phyloP scores from a whole-genome alignment of 306 rosid genomes.

The Dryas octopetala region DNA sequence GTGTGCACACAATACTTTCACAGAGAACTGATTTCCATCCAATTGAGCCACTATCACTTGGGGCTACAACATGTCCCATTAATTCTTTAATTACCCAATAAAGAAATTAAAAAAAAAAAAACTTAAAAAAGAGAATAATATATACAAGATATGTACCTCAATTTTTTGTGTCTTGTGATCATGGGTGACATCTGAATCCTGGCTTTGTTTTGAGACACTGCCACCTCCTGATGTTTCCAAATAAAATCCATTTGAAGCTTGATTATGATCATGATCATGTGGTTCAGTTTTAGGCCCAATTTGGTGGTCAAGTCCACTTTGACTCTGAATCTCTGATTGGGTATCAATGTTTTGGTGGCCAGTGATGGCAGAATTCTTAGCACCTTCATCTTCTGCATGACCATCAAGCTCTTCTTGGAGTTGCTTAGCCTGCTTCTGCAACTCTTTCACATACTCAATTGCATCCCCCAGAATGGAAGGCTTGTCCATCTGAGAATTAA shows the following conservation, averaged over 20 bases:
- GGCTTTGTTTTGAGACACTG: conserved; percentile 42
- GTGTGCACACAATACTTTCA: conserved; percentile 84
- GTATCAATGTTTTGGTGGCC: conserved; percentile 20
- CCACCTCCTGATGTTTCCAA: conserved; percentile 42
- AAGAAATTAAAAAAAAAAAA: background rate
- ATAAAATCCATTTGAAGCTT: conserved; percentile 40
- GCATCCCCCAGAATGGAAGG: conserved; percentile 86
- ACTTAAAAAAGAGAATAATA: background rate
- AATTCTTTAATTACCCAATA: background rate
- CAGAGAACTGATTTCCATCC: conserved; percentile 76
- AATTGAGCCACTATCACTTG: conserved; percentile 87
- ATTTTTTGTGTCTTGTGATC: conserved; percentile 72
- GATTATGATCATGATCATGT: conserved; percentile 14
- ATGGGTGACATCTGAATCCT: conserved; percentile 37
- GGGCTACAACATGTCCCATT: conserved; percentile 47
- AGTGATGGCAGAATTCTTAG: conserved; percentile 25
- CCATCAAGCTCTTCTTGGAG: conserved; percentile 73
- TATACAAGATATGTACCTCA: conserved; percentile 48
- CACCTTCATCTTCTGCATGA: conserved; percentile 51
- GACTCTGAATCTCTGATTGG: conserved; percentile 37
- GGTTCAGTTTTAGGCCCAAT: conserved; percentile 32
- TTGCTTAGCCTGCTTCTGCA: conserved; percentile 68
- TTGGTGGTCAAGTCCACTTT: conserved; percentile 17
- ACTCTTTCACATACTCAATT: conserved; percentile 68
- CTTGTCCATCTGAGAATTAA: conserved; percentile 48